These are phyloP conservation scores for Umbellularia californica DNA, from an alignment of 164 flowering plant species.

Conservation along the genomic window DNA sequence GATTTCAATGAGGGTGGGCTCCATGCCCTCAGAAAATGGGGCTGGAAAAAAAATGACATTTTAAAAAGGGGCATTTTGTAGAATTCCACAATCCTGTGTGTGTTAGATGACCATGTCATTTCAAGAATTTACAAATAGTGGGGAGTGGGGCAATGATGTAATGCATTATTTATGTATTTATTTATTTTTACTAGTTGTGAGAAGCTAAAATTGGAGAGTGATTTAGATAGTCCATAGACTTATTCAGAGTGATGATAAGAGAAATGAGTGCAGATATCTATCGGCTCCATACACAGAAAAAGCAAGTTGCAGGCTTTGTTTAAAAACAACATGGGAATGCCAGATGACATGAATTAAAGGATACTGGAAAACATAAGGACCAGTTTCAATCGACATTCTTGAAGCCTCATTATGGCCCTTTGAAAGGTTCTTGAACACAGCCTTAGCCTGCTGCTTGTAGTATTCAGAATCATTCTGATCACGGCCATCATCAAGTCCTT, in stretches of 20 bases:
- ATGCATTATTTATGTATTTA: too few relatives aligned
- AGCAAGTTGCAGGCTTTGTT: not conserved
- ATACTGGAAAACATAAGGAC: constrained; percentile 84
- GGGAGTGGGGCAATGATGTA: not conserved
- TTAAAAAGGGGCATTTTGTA: too few relatives aligned
- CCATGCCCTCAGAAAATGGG: too few relatives aligned
- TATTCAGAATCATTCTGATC: constrained; percentile 62
- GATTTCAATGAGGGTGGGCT: too few relatives aligned
- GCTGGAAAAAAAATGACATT: too few relatives aligned
- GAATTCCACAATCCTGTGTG: too few relatives aligned
- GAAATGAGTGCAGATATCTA: not conserved
- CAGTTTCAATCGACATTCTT: constrained; percentile 82
- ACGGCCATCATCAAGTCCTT: constrained; percentile 72
- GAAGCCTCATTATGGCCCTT: constrained; percentile 69
- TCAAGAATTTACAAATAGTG: too few relatives aligned
- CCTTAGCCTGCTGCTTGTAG: constrained; percentile 80
- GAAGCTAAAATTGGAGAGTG: not conserved
- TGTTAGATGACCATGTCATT: too few relatives aligned
- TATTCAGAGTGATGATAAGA: not conserved
- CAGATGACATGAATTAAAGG: constrained; percentile 24
- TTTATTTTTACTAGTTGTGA: not conserved
- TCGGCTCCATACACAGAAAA: not conserved
- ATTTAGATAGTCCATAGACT: not conserved
- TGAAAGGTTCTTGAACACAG: constrained; percentile 75
- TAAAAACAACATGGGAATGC: too few relatives aligned